Percentiles rank a stretch among this genome's conserved stretches.
These are phyloP conservation scores for Leccinum arenicola DNA, from an alignment of 768 basidiomycete genomes.

Conservation along the genomic window DNA sequence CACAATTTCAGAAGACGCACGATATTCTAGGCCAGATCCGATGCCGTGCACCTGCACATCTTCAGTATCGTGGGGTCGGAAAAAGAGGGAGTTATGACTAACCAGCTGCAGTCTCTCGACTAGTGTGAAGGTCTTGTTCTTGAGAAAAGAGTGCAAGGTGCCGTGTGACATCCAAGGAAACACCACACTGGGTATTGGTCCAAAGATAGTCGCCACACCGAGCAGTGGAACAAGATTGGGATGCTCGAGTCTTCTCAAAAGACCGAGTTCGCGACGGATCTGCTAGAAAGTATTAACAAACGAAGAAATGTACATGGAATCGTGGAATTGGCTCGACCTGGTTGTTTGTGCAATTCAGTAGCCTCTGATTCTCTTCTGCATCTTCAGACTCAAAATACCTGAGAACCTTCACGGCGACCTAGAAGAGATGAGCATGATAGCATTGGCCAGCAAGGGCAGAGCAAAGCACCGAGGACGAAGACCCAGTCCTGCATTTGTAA, in stretches of 20 bases:
- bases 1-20: background rate
- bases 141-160: slow-evolving; percentile 1
- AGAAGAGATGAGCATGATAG: background rate
- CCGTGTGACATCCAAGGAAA: background rate
- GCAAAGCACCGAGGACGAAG: background rate
- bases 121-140: background rate
- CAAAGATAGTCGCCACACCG: background rate
- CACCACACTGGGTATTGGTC: background rate
- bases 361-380: background rate
- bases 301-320: background rate
- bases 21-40: background rate
- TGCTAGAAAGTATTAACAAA: background rate
- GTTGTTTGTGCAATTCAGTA: background rate
- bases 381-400: slow-evolving; percentile 1
- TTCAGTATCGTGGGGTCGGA: background rate
- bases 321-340: background rate
- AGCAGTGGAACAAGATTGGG: background rate
- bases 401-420: background rate
- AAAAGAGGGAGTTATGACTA: no score
- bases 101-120: background rate
- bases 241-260: slow-evolving; percentile 5
- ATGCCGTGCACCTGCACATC: background rate
- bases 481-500: slow-evolving; percentile 4
- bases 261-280: background rate
- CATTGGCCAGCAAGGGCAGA: background rate